Conservation (phyloP, 805 yeast genomes). For the Candida jianshihensis region DNA sequence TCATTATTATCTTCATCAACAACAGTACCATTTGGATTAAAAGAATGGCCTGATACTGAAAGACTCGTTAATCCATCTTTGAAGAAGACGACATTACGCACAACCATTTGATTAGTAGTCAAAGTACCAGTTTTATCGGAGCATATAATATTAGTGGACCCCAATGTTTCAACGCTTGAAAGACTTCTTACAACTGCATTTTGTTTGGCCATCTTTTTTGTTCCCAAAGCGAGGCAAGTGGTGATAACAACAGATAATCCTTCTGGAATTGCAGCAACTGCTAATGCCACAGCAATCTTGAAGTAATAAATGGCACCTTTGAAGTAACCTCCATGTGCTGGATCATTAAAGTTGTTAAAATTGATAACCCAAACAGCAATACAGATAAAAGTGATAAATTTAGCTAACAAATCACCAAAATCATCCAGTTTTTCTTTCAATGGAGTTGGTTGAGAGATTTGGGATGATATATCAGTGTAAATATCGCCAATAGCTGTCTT, state of each 20-base stretch:
- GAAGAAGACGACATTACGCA: slow-evolving; percentile 27
- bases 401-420: slow-evolving; percentile 34
- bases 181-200: slow-evolving; percentile 42
- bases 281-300: slow-evolving; percentile 41
- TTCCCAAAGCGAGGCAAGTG: slow-evolving; percentile 43
- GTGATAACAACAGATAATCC: slow-evolving; percentile 47
- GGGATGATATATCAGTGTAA: slow-evolving; percentile 35
- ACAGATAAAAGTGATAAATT: slow-evolving; percentile 39
- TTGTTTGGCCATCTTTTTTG: slow-evolving; percentile 40
- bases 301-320: slow-evolving; percentile 43
- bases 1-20: slow-evolving; percentile 19
- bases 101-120: slow-evolving; percentile 46
- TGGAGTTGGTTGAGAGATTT: slow-evolving; percentile 31
- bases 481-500: slow-evolving; percentile 43
- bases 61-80: slow-evolving; percentile 25
- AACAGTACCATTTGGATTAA: slow-evolving; percentile 22
- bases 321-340: slow-evolving; percentile 35
- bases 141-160: slow-evolving; percentile 44
- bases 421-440: slow-evolving; percentile 30
- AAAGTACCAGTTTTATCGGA: slow-evolving; percentile 41
- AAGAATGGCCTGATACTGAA: slow-evolving; percentile 32
- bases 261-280: slow-evolving; percentile 49
- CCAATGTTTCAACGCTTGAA: slow-evolving; percentile 50
- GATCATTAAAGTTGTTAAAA: slow-evolving; percentile 33
- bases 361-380: slow-evolving; percentile 39